Percentiles rank a stretch among this genome's conserved stretches.
phyloP scores from a whole-genome alignment of 2,329 filamentous ascomycete genomes.

The Setomelanomma holmii region DNA sequence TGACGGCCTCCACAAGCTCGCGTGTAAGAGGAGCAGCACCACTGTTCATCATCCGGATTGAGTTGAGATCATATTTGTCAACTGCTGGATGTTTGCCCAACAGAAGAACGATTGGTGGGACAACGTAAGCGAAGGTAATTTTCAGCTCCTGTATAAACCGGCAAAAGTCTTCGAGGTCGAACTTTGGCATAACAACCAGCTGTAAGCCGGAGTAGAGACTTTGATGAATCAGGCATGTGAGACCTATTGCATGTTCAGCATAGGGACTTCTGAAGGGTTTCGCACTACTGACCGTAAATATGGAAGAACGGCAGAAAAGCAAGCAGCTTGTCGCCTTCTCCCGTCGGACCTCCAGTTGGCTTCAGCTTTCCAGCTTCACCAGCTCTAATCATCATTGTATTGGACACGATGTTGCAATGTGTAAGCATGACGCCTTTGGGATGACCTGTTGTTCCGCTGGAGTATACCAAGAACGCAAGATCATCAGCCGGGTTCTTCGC shows the following conservation, averaged over 20 bases:
- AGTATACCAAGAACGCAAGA: constrained; percentile 85
- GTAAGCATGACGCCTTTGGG: constrained; percentile 91
- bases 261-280: too few relatives aligned
- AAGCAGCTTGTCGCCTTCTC: constrained; percentile 73
- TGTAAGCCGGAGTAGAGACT: constrained; percentile 70
- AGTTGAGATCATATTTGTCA: constrained; percentile 79
- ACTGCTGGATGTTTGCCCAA: constrained; percentile 82
- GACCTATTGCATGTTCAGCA: constrained; percentile 53
- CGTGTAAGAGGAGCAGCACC: constrained; percentile 84
- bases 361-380: constrained; percentile 59
- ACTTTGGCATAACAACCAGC: constrained; percentile 76
- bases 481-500: constrained; percentile 71
- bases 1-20: constrained; percentile 79
- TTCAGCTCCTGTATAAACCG: constrained; percentile 74
- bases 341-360: constrained; percentile 65
- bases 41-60: constrained; percentile 82
- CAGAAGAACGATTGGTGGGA: constrained; percentile 82
- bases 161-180: constrained; percentile 83
- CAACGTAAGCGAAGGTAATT: constrained; percentile 81
- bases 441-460: constrained; percentile 85
- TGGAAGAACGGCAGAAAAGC: constrained; percentile 90
- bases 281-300: constrained; percentile 72
- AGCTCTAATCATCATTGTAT: constrained; percentile 58
- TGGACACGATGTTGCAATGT: constrained; percentile 82
- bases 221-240: constrained; percentile 76